Evolutionary conservation across 495 filamentous ascomycete species (phyloP).

Genomic region (Bacidia gigantensis): DNA sequence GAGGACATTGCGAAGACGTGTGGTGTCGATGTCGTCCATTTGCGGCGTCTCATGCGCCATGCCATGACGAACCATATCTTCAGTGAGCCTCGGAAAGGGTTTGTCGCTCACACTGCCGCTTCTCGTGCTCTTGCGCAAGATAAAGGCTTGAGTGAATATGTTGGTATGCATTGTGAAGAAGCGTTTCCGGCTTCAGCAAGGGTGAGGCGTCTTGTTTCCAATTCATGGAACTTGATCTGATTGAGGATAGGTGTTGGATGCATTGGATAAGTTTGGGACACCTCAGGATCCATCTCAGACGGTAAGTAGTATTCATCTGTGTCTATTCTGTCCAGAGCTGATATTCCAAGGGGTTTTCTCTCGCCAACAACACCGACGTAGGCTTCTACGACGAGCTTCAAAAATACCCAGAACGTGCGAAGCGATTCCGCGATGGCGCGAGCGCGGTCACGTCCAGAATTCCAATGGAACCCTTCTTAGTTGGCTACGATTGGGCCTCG

Average conservation of each 20-base stretch:
- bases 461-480: background rate
- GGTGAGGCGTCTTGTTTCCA: no score
- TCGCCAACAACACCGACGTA: background rate
- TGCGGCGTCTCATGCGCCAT: background rate
- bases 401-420: no score
- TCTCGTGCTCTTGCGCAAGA: background rate
- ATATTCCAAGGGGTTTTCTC: background rate
- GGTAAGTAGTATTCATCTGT: background rate
- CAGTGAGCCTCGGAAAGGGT: background rate
- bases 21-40: no score
- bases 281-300: background rate
- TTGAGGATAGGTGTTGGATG: background rate
- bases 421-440: no score
- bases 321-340: background rate
- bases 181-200: background rate
- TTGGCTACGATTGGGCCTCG: background rate
- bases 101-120: background rate
- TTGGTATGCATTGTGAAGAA: background rate
- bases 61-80: background rate
- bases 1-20: no score
- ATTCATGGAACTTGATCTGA: no score
- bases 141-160: background rate
- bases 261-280: background rate
- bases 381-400: background rate
- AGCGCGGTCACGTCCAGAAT: background rate